A percentile compares a stretch with the other conserved stretches of the same genome.
Evolutionary conservation across 73 alveolate species (phyloP).

Genomic region (Effrenium voratum): DNA sequence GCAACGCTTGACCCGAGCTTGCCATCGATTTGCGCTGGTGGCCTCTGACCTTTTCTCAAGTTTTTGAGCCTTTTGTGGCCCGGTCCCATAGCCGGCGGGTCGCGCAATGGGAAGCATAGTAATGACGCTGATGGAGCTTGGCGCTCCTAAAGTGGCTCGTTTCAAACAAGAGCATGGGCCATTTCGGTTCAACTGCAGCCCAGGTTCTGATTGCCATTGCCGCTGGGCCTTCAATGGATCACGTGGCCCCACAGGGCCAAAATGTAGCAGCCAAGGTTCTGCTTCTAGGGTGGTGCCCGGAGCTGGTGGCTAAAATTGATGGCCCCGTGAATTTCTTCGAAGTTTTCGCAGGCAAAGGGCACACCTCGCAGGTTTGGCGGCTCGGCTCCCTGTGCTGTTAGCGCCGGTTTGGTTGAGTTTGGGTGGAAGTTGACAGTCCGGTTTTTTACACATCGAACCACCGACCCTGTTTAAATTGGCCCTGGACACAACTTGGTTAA

Average conservation of each 20-base stretch:
- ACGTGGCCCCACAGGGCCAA: background rate
- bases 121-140: background rate
- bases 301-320: background rate
- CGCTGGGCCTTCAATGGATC: background rate
- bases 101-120: background rate
- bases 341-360: background rate
- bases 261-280: background rate
- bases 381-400: background rate
- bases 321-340: constrained; percentile 33
- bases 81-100: too few species aligned
- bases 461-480: too few species aligned
- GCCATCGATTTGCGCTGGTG: too few species aligned
- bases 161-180: background rate
- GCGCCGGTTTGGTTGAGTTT: background rate
- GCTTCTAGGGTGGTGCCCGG: background rate
- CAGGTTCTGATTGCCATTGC: background rate
- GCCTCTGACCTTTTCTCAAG: too few species aligned
- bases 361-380: background rate
- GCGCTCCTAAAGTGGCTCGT: background rate
- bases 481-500: too few species aligned
- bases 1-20: too few species aligned
- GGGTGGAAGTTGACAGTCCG: background rate
- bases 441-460: too few species aligned
- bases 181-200: background rate
- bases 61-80: too few species aligned